Base-by-base conservation (phyloP, 2,329 filamentous ascomycete genomes). In the Fusarium pseudoanthophilum region DNA sequence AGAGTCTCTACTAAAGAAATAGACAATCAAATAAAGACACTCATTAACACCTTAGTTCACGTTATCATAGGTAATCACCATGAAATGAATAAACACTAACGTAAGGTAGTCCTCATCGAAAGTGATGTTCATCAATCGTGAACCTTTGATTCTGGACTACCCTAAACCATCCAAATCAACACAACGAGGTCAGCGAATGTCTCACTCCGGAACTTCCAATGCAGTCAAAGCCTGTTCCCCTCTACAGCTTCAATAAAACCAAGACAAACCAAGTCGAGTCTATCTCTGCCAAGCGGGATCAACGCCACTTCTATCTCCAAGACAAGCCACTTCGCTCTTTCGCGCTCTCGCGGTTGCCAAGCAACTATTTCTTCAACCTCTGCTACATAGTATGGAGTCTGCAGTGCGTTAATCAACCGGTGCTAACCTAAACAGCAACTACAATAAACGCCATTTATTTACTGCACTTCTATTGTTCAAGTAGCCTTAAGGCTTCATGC, bases 271-370 rank as follows among this genome's bases (percentile, higher is more conserved):
- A 30, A 37, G 15, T 37, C 24, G 51, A 30, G n/a, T 59, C 13
- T 18, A 15, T 26, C 37, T 9, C 45, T 64, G 28, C 16, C 26
- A 14, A 34, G 24, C 13, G 42, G 36, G 24, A 34, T 65, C 14
- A 37, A 49, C 21, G 36, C 45, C 59, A 65, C 30, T n/a, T 42
- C 36, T 42, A 10, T 32, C 42, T 10, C 9, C 34, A 34, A 11
- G 32, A 43, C 16, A 56, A 36, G 57, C 34, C 45, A 28, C 46
- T 45, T 69, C 59, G 67, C 51, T 24, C 43, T 30, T 53, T 69
- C 52, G 59, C 52, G 64, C 20, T 45, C 42, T 48, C n/a, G 26
- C 20, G 26, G n/a, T 34, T 26, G 28, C 39, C 39, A 52, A 60
- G 42, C 16, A 32, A 61, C 48, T 53, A 24, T 20, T 20, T 51